Evolutionary conservation across 2,329 filamentous ascomycete species (phyloP), one percentile per base, ranked within the genome.

Genomic region (Boeremia lycopersici): DNA sequence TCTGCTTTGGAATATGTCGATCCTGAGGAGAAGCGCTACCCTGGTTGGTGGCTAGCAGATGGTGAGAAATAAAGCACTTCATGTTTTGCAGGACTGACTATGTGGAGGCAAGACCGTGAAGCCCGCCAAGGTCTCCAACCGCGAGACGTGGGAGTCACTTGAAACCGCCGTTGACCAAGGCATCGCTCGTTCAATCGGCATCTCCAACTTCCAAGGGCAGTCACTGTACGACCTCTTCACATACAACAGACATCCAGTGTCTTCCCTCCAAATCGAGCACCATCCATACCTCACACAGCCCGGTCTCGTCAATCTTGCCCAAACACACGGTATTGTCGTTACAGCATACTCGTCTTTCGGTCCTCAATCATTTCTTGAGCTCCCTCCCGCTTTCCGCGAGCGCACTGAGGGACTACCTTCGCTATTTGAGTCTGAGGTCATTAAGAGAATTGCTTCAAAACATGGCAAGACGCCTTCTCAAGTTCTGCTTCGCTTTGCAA

Each of bases 401-500:
- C 43, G 30, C 11, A 31, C 43, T 25, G 23, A 30, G 23, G 61
- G 60, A 19, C 65, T 65, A 1, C 62, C 65, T 36, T 65, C 66
- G 33, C 61, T 74, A 10, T 68, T 74, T 33, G 60, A 70, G 40
- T 69, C 72, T 53, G 57, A 70, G 80, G 88, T 72, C 86, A 90
- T 83, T 80, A 89, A 74, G 82, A 86, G 69, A 87, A 88, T 54
- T 61, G 88, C 89, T 23, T 78, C 83, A 62, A 81, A 84, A 63
- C 82, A 86, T 12, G 81, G 85, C 11, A 83, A 89, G 46, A 86
- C 86, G 8, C 82, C 90, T 6, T 88, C 90, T 11, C 91, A 96
- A 82, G 82, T 43, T 3, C 15, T 43, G 28, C 29, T 43, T 7
- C 28, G 40, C 11, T 43, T 43, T 19, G 39, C 28, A 28, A 43